Evolutionary conservation across 2,329 filamentous ascomycete genomes (phyloP).

Genomic region (Aspergillus aculeatus): DNA sequence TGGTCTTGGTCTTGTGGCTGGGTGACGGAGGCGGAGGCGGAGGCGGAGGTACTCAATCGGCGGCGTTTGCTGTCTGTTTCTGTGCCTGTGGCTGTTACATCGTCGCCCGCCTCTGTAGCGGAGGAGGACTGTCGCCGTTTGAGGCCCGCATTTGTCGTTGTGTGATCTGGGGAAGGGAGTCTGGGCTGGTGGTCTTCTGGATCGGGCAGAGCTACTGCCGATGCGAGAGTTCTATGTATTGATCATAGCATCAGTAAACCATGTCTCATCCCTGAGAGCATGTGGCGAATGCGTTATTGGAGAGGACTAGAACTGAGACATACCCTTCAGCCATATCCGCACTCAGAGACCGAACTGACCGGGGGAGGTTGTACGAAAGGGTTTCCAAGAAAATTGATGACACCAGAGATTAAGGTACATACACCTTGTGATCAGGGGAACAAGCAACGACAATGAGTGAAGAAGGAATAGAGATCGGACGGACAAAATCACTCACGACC

Average conservation of each 20-base stretch:
- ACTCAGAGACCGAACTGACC: not conserved
- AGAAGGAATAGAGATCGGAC: too few species aligned
- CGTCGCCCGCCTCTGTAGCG: slow-evolving; percentile 43
- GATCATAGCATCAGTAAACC: not conserved
- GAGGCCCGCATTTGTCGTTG: slow-evolving; percentile 33
- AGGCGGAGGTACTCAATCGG: slow-evolving; percentile 44
- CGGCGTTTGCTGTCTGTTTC: slow-evolving; percentile 49
- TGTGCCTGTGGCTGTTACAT: not conserved
- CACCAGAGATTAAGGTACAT: not conserved
- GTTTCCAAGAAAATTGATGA: not conserved
- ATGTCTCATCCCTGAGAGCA: too few species aligned
- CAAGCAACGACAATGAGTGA: too few species aligned
- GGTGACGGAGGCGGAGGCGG: slow-evolving; percentile 18
- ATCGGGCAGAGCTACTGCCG: slow-evolving; percentile 55
- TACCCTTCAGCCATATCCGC: slow-evolving; percentile 21
- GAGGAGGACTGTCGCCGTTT: slow-evolving; percentile 61
- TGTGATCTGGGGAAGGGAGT: slow-evolving; percentile 2
- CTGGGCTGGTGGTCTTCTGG: slow-evolving; percentile 20
- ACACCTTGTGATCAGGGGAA: too few species aligned
- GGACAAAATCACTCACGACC: too few species aligned
- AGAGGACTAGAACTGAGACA: not conserved
- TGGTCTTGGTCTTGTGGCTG: not conserved
- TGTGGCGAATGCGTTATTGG: too few species aligned
- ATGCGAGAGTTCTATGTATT: slow-evolving; percentile 44
- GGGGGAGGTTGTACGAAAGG: not conserved